Base-by-base conservation (phyloP, 1,139 yeast species). In the Arxiozyma slooffiae region DNA sequence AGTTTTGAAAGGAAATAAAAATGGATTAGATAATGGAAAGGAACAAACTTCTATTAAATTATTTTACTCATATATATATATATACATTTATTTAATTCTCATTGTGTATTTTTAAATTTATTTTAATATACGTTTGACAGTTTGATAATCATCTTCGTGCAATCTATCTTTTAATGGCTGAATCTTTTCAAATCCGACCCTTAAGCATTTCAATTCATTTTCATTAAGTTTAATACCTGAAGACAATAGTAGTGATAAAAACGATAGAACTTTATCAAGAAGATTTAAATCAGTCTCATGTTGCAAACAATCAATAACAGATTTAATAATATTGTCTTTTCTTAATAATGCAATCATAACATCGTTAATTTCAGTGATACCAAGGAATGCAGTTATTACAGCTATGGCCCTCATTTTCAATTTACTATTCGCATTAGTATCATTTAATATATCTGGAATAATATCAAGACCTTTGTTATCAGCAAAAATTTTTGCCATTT, bases 391-490 rank as follows among this genome's bases (percentile, higher is more conserved):
- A 7, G 82, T 76, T 7, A 83, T 59, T 48, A 82, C 61, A 7
- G 86, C 80, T 44, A 83, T 69, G 1, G 75, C 64, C 66, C 89
- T 74, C 53, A 82, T 67, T 52, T 76, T 72, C 41, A 77, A 60
- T 60, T 79, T 81, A 24, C 62, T 57, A 17, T 56, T 57, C 3
- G 58, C 48, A 0, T 47, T 42, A 0, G 55, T 41, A 18, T 62
- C 61, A 17, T 55, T 53, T 34, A 67, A 52, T 2, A 66, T 57
- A 11, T 67, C 64, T 0, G 67, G 60, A 17, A 79, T 59, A 16
- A 70, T 52, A 2, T 72, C 68, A 85, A 95, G 83, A n/a, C 97
- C 97, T 30, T 76, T 67, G 8, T 69, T 60, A 41, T 71, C 66
- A 44, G 73, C 77, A 61, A 92, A 90, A 51, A 70, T 64, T 8